Evolutionary conservation across 208 protist genomes (phyloP), one percentile per base, ranked within the genome.

Genomic region (Borovskyia barvae): DNA sequence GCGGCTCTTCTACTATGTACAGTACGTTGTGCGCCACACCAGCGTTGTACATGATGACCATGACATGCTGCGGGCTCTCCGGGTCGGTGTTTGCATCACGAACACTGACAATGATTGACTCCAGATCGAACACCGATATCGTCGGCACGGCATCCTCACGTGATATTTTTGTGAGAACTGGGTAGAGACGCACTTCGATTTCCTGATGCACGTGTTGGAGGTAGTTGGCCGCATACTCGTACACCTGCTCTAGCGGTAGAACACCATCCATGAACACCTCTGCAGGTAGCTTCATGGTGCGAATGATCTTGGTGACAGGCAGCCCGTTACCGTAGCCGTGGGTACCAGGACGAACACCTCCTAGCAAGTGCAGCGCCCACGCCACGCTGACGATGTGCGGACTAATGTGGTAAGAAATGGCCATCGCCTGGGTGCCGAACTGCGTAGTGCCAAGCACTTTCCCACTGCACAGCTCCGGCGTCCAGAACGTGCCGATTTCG

Each of bases 11-110:
- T 25, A 75, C 75, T 20, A 93, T 79, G 71, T 91, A 77, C 17
- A 95, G 75, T 30, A 93, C 84, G 69, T 91, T 93, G 72, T 95
- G 89, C 35, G 89, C 89, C 20, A 92, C 86, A 48, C 77, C 76
- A 17, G 86, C 84, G 68, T 95, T 90, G 76, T 93, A 95, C 84
- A 91, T 90, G 59, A 93, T 86, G 42, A 92, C 55, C 86, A 93
- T 93, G 35, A 95, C 73, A 58, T 92, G 77, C 52, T 72, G 59
- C 19, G 87, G 87, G 6, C 37, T 53, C 56, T 94, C 84, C 12
- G 74, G 62, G 62, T 92, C 84, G 28, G 80, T 61, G 65, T 94
- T 94, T 32, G 79, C 78, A 39, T 76, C 67, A 56, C 77, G 80
- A 33, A 92, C 86, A 39, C 84, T 77, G 41, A 88, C 72, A 41